Base-by-base conservation (phyloP, 768 basidiomycete species). In the Rhodotorula diobovata region DNA sequence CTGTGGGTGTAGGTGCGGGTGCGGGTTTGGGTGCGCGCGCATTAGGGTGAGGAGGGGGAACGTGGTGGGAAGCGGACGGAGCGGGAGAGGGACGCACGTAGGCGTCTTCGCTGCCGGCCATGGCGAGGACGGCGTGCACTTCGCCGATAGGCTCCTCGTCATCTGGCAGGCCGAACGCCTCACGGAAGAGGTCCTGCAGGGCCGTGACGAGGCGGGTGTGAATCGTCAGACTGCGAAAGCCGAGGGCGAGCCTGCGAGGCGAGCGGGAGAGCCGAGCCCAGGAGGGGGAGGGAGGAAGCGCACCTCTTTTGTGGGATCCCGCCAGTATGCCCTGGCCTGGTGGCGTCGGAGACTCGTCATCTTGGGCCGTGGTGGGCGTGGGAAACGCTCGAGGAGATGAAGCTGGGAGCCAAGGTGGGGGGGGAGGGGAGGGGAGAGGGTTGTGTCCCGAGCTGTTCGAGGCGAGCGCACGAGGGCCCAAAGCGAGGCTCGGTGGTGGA, bases 1-100 rank as follows among this genome's bases (percentile, higher is more conserved):
- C 95, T 93, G 71, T n/a, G 16, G 28, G 30, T 16, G 30, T 3
- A n/a, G n/a, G n/a, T n/a, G n/a, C n/a, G n/a, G 48, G 6, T 28
- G 55, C 39, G 21, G 50, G 45, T 64, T 57, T 43, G 14, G 41
- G 14, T 43, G 14, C 7, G 39, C 39, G 7, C 9, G 39, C 41
- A 43, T 43, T 18, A 41, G 15, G 39, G 39, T 41, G 39, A 3
- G n/a, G 25, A 25, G 39, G 30, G n/a, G 12, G 5, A 5, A 7
- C 48, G 48, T 3, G 51, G 51, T 6, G 51, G 55, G 39, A 35
- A 7, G 18, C 14, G 41, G 41, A 43, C 12, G 25, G 54, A n/a
- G 32, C 16, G 39, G 15, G 39, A 11, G 54, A 6, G 39, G 32
- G 32, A 67, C 77, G 30, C 25, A 78, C 74, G 59, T 77, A 78